phyloP scores from a whole-genome alignment of 768 basidiomycete species.

The Lentinula raphanica region DNA sequence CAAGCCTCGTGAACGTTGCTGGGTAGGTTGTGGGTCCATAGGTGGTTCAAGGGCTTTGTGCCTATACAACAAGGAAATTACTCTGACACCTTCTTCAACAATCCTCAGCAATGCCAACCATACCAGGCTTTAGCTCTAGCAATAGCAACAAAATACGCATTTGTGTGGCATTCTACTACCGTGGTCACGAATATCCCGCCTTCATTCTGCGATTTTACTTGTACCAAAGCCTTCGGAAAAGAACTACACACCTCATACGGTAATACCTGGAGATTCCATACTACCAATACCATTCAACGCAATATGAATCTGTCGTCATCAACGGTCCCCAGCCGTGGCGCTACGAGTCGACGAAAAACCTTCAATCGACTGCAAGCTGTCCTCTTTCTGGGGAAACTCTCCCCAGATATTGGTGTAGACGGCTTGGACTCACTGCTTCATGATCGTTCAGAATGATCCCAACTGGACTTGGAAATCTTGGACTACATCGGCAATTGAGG shows the following conservation, averaged over 20 bases:
- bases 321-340: neutral
- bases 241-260: neutral
- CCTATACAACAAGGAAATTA: neutral
- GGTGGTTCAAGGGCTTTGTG: too few species aligned
- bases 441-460: neutral
- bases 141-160: neutral
- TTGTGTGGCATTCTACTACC: neutral
- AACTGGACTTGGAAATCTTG: neutral
- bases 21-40: too few species aligned
- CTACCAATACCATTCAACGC: neutral
- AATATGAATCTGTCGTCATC: neutral
- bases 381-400: neutral
- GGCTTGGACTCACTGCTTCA: neutral
- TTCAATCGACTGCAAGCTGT: neutral
- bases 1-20: too few species aligned
- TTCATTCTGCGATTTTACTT: neutral
- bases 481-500: slow-evolving; percentile 28
- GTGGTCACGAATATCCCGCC: neutral
- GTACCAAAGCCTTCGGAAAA: neutral
- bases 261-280: neutral
- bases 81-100: neutral
- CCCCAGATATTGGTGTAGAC: neutral
- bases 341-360: neutral
- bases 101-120: neutral
- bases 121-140: neutral